Base-by-base conservation (phyloP, 331 rosid species). In the Malus hybrid region DNA sequence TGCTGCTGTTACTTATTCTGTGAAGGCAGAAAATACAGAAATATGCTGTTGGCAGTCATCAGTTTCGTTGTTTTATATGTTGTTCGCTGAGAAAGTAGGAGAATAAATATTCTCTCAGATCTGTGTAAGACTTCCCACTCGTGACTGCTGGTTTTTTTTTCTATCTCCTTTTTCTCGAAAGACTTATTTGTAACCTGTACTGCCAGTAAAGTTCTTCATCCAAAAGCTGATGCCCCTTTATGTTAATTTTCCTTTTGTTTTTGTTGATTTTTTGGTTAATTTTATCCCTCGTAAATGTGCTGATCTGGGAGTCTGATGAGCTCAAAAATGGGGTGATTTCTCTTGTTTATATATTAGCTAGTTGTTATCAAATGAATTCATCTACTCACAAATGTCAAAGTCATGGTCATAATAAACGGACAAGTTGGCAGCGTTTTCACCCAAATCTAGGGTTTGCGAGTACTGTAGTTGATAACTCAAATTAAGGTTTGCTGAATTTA, bases 51-150 rank as follows among this genome's bases (percentile, higher is more conserved):
- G 18, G 20, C 46, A 39, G 48, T 42, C 5, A 79, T 85, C 82
- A 78, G 83, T 82, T 87, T 84, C 84, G 81, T 93, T 91, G 96
- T 89, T 89, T 89, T 89, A 78, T 91, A 81, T 91, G 90, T 88
- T 87, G 89, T 89, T 93, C 89, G 90, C 64, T 84, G 88, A 85
- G 84, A 84, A 82, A 81, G 87, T 80, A 66, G 53, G 81, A 46
- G 78, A 76, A 82, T 86, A 82, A 81, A 84, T 83, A 85, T 87
- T 89, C 88, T 82, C 81, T 86, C 88, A 84, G 96, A 91, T 88
- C 88, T 87, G 80, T 76, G 82, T 52, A 71, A 74, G 77, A 83
- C 84, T n/a, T 48, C 76, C 76, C 85, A 77, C 98, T 91, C 94
- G 97, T 93, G 98, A 88, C 91, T 88, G 90, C 66, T 62, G 19